Evolutionary conservation across 129 eudicot genomes (phyloP).

Genomic region (Pulicaria dysenterica): DNA sequence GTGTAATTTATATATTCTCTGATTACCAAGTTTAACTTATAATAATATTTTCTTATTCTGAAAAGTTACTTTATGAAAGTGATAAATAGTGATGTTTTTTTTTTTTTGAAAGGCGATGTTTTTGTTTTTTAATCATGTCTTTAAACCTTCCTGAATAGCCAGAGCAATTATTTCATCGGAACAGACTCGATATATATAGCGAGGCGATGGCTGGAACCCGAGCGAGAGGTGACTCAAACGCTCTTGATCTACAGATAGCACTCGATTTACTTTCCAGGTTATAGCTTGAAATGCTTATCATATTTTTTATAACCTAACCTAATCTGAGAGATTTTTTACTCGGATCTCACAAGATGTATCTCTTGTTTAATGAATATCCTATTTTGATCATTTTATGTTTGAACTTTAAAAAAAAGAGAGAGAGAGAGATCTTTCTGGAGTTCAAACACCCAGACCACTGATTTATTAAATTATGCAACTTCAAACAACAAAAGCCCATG

Average conservation of each 20-base stretch:
- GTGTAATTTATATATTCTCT: no score
- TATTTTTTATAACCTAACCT: background rate
- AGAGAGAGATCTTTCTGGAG: no score
- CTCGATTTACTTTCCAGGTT: constrained; percentile 91
- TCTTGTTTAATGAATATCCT: constrained; percentile 3
- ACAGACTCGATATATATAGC: constrained; percentile 60
- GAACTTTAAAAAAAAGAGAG: no score
- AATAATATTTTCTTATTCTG: background rate
- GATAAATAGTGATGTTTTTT: constrained; percentile 20
- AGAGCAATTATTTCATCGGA: constrained; percentile 88
- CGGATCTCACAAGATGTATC: background rate
- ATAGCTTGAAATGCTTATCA: constrained; percentile 16
- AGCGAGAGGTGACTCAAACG: constrained; percentile 77
- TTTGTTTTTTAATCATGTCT: constrained; percentile 37
- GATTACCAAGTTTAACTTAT: no score
- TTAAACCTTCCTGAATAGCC: constrained; percentile 70
- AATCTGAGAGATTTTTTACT: background rate
- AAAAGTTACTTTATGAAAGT: constrained; percentile 7
- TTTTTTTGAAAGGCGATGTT: constrained; percentile 28
- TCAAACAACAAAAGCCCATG: background rate
- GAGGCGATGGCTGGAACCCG: constrained; percentile 99
- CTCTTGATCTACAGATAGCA: constrained; percentile 76
- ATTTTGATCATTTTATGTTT: background rate
- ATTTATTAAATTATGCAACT: background rate
- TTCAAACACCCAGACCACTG: background rate